Base-by-base conservation (phyloP, 495 filamentous ascomycete genomes). In the Penicillium cataractarum region DNA sequence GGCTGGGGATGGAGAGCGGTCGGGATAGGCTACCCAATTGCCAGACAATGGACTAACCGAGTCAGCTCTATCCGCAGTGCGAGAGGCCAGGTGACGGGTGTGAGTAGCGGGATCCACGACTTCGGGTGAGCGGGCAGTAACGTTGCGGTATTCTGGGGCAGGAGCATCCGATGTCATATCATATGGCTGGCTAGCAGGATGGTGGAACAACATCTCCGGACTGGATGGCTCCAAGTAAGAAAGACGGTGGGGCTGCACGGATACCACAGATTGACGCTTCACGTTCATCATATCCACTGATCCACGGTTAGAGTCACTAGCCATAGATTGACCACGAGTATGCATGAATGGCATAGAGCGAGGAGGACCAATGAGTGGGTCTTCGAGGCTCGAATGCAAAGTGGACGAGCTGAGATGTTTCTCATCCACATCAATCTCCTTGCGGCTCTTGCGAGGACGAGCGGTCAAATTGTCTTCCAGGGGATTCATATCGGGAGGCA, bases 401-500 rank as follows among this genome's bases (percentile, higher is more conserved):
- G 88, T 74, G 72, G 80, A 76, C 55, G 76, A 67, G 70, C 84
- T 75, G 68, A 78, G 62, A 73, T 82, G 72, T 76, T 86, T 78
- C 24, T 84, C 84, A 7, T 81, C 80, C 5, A 90, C 75, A 6
- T 89, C 88, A 0, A 89, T 90, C 71, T 91, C 90, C 76, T 89
- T 92, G 62, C 88, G 83, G 26, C 50, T 69, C 77, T 91, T 93
- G 60, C 86, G 87, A 32, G 87, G 82, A 17, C 92, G 87, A 12
- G 91, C 87, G 6, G 93, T 97, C 39, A 96, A 75, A 65, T 95
- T 89, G 65, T 90, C 87, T 68, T 97, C 93, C 8, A 97, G 77
- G 8, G 93, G 93, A 65, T 97, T 97, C 89, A 96, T 90, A 66
- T 97, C 93, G 0, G 93, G 93, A 2, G 93, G 93, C 57, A 97